These are phyloP conservation scores for Ilex aquifolium DNA, from an alignment of 257 asterid genomes.

Conservation along the genomic window DNA sequence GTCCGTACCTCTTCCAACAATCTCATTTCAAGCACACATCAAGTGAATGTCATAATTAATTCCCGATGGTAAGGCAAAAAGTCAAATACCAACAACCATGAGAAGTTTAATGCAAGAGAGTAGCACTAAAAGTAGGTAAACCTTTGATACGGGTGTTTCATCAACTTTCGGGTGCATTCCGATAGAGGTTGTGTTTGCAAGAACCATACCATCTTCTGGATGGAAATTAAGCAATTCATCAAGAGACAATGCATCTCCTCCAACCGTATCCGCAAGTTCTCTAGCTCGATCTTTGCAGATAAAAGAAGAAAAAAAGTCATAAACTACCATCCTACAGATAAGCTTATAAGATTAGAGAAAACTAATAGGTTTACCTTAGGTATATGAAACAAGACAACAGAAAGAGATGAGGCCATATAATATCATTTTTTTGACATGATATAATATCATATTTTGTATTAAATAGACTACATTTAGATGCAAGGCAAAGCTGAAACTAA, in stretches of 20 bases:
- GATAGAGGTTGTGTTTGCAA: slow-evolving; percentile 89
- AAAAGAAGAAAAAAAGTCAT: background rate
- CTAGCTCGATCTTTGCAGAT: slow-evolving; percentile 65
- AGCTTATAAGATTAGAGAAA: too few relatives aligned
- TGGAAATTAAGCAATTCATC: slow-evolving; percentile 58
- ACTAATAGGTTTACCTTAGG: too few relatives aligned
- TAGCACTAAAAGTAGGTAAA: slow-evolving; percentile 13
- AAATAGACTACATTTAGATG: background rate
- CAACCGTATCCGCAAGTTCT: slow-evolving; percentile 71
- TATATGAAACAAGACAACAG: too few relatives aligned
- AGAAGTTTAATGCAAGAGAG: too few relatives aligned
- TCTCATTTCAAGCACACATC: background rate
- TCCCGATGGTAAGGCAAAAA: background rate
- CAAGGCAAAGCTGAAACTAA: slow-evolving; percentile 19
- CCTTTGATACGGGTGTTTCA: slow-evolving; percentile 88
- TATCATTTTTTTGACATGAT: too few relatives aligned
- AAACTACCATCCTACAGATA: background rate
- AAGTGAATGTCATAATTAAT: background rate
- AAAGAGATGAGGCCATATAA: too few relatives aligned
- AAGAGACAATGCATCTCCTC: slow-evolving; percentile 78
- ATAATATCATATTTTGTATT: too few relatives aligned
- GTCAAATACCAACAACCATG: background rate
- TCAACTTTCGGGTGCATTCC: slow-evolving; percentile 98
- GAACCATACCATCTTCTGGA: slow-evolving; percentile 89
- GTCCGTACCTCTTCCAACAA: background rate